These are phyloP conservation scores for Fusarium goolgardi DNA, from an alignment of 2,329 filamentous ascomycete species.

Conservation along the genomic window DNA sequence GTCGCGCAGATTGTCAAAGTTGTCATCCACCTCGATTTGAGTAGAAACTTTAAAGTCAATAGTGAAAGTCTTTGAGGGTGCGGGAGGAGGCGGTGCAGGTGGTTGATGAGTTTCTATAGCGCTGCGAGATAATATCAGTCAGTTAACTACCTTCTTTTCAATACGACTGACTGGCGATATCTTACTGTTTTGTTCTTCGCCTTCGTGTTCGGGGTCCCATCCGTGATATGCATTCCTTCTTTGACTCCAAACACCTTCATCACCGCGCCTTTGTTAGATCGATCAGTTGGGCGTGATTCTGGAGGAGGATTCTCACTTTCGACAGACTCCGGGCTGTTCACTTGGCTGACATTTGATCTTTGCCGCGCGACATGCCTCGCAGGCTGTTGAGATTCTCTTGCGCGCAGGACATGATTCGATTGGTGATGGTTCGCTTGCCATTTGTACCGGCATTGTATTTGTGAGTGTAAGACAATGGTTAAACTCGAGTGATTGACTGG, in stretches of 20 bases:
- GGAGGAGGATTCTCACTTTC: constrained; percentile 55
- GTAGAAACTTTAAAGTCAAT: constrained; percentile 63
- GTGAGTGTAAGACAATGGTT: neutral
- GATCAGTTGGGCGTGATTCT: neutral
- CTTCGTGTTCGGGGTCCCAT: constrained; percentile 63
- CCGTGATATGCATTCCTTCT: constrained; percentile 65
- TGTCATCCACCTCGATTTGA: constrained; percentile 53
- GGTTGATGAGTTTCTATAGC: constrained; percentile 42
- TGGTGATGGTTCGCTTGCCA: constrained; percentile 30
- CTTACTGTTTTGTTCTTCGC: constrained; percentile 57
- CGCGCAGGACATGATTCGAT: constrained; percentile 27
- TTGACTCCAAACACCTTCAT: constrained; percentile 63
- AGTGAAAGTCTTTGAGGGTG: constrained; percentile 63
- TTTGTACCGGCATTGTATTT: neutral
- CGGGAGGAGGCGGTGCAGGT: constrained; percentile 44
- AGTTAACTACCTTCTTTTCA: no score
- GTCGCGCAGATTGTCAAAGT: constrained; percentile 57
- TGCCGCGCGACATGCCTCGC: constrained; percentile 65
- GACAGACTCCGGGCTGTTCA: constrained; percentile 61
- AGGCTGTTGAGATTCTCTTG: constrained; percentile 57
- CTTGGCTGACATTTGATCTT: constrained; percentile 66
- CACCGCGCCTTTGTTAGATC: constrained; percentile 2
- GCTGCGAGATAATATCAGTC: constrained; percentile 8
- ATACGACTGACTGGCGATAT: neutral
- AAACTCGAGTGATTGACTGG: neutral